Evolutionary conservation across 129 eudicot genomes (phyloP).

Genomic region (Escallonia rubra): DNA sequence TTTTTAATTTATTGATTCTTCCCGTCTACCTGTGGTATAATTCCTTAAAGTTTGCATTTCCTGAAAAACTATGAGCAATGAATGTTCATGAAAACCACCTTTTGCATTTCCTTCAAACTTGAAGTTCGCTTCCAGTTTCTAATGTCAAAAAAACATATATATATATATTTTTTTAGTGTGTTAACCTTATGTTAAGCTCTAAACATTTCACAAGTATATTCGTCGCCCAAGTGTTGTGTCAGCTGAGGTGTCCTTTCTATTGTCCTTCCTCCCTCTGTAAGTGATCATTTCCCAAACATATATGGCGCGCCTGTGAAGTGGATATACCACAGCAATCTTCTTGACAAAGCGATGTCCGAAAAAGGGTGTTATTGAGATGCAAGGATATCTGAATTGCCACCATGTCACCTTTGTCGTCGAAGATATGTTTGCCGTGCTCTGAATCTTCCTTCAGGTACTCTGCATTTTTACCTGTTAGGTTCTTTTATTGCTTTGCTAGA

Average conservation of each 20-base stretch:
- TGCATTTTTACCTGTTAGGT: not conserved
- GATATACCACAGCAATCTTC: not conserved
- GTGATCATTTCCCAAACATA: constrained; percentile 1
- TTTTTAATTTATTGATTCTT: constrained; percentile 76
- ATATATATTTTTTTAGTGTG: not conserved
- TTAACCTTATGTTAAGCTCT: not conserved
- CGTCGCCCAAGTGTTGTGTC: not conserved
- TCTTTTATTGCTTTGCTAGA: not conserved
- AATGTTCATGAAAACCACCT: not conserved
- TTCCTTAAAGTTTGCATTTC: not conserved
- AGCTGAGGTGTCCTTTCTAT: constrained; percentile 3
- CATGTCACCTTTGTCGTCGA: constrained; percentile 6
- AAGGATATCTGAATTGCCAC: constrained; percentile 9
- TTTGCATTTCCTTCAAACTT: not conserved
- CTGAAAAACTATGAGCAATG: too few relatives aligned
- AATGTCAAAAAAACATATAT: not conserved
- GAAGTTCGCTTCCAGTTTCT: not conserved
- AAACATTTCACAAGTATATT: not conserved
- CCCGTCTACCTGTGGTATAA: constrained; percentile 14
- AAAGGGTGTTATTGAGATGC: constrained; percentile 9
- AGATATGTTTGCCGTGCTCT: constrained; percentile 1
- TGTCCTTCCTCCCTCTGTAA: constrained; percentile 7
- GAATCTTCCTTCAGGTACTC: constrained; percentile 29
- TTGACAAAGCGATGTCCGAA: constrained; percentile 4
- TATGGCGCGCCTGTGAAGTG: not conserved